Percentiles rank a stretch among this genome's conserved stretches.
Conservation (phyloP, 2,329 filamentous ascomycete genomes). For the Colletotrichum spinosum region DNA sequence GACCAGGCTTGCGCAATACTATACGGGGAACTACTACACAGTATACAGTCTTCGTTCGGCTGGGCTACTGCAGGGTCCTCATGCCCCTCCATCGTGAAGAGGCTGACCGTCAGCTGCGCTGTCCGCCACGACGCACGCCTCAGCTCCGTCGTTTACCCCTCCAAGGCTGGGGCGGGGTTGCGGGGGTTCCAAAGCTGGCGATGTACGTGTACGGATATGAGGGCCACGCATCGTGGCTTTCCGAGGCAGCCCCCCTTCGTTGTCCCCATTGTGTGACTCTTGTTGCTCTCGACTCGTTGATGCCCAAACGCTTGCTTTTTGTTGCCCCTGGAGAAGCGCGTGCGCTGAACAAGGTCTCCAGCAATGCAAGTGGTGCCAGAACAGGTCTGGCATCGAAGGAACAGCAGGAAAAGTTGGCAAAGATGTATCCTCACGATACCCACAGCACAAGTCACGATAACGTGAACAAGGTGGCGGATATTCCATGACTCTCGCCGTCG, state of each 20-base stretch:
- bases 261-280: constrained; percentile 5
- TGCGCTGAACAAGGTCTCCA: constrained; percentile 1
- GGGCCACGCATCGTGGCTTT: constrained; percentile 5
- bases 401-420: not conserved
- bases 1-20: too few relatives aligned
- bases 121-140: not conserved
- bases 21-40: too few relatives aligned
- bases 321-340: constrained; percentile 16
- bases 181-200: not conserved
- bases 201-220: not conserved
- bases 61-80: too few relatives aligned
- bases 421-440: too few relatives aligned
- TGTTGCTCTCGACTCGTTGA: constrained; percentile 4
- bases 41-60: too few relatives aligned
- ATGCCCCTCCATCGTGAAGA: too few relatives aligned
- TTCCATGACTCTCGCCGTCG: not conserved
- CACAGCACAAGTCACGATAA: not conserved
- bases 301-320: constrained; percentile 24
- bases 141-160: constrained; percentile 15
- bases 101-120: not conserved
- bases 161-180: constrained; percentile 5
- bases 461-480: not conserved
- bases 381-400: not conserved
- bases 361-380: not conserved
- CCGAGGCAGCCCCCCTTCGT: not conserved